Conservation (phyloP, 2,329 filamentous ascomycete species). For the Orbilia ellipsospora region DNA sequence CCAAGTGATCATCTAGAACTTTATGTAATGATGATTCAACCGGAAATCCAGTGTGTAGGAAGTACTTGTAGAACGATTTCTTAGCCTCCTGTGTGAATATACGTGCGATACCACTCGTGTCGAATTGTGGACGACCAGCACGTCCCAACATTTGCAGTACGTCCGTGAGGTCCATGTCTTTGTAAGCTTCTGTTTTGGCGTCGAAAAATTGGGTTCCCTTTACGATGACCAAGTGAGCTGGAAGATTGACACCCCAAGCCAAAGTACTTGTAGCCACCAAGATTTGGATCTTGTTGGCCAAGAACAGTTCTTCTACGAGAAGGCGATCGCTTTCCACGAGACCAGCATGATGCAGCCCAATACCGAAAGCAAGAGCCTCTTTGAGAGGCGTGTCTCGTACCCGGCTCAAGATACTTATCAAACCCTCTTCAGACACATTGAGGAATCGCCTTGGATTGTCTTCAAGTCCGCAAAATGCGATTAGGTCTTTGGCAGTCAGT, state of each 20-base stretch:
- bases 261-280: constrained; percentile 94
- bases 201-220: constrained; percentile 99
- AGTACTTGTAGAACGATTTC: constrained; percentile 99
- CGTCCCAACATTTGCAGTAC: constrained; percentile 97
- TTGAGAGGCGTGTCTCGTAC: constrained; percentile 93
- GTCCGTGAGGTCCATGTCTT: constrained; percentile 98
- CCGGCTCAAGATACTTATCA: constrained; percentile 84
- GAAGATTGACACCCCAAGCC: constrained; percentile 94
- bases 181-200: constrained; percentile 96
- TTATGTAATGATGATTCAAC: constrained; percentile 97
- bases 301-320: constrained; percentile 90
- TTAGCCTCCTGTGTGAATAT: constrained; percentile 98
- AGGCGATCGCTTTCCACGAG: constrained; percentile 93
- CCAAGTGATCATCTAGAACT: constrained; percentile 94
- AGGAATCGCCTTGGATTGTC: constrained; percentile 95
- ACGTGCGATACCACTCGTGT: constrained; percentile 88
- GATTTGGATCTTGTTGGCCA: constrained; percentile 98
- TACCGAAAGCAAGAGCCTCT: constrained; percentile 96
- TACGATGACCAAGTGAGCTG: constrained; percentile 94
- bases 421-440: constrained; percentile 91
- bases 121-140: constrained; percentile 95
- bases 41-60: constrained; percentile 95
- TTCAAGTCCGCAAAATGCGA: constrained; percentile 98
- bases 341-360: constrained; percentile 96
- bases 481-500: constrained; percentile 92